Conservation (phyloP, 1,284 basidiomycete species). For the Ustilago hordei region DNA sequence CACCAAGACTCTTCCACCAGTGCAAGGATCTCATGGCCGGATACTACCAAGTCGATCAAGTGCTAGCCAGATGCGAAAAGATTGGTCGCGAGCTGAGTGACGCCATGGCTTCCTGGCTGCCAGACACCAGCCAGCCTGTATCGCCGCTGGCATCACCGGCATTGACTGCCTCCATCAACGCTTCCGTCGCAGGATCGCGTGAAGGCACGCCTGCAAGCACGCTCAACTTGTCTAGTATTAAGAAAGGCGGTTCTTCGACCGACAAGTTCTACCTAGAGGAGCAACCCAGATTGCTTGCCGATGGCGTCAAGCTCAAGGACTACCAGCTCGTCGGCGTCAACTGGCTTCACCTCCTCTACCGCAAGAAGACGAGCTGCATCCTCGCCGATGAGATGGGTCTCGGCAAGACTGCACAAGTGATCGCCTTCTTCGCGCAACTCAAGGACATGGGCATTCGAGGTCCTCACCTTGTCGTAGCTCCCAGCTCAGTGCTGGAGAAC, state of each 20-base stretch:
- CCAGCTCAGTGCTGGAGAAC: constrained; percentile 94
- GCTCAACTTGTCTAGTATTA: constrained; percentile 52
- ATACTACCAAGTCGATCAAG: constrained; percentile 88
- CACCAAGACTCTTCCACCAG: constrained; percentile 88
- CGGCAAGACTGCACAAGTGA: constrained; percentile 98
- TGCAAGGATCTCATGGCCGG: constrained; percentile 86
- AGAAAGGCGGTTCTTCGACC: constrained; percentile 42
- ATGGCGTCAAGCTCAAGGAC: constrained; percentile 86
- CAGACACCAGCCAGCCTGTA: constrained; percentile 63
- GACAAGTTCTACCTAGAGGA: constrained; percentile 74
- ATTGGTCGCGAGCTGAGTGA: constrained; percentile 77
- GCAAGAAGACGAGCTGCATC: constrained; percentile 87
- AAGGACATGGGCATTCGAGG: constrained; percentile 81
- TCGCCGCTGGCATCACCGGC: constrained; percentile 55
- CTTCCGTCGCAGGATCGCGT: constrained; percentile 34
- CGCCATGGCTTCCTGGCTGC: constrained; percentile 82
- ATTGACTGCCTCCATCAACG: constrained; percentile 20
- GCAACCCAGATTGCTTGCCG: constrained; percentile 81
- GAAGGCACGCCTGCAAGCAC: constrained; percentile 46
- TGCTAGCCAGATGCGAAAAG: constrained; percentile 87
- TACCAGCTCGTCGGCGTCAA: constrained; percentile 98
- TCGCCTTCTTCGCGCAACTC: constrained; percentile 91
- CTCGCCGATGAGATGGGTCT: constrained; percentile 84
- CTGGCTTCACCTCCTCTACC: constrained; percentile 91
- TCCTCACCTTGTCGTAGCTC: constrained; percentile 91